These are phyloP conservation scores for Phaffia rhodozyma DNA, from an alignment of 1,284 basidiomycete genomes.

Conservation along the genomic window DNA sequence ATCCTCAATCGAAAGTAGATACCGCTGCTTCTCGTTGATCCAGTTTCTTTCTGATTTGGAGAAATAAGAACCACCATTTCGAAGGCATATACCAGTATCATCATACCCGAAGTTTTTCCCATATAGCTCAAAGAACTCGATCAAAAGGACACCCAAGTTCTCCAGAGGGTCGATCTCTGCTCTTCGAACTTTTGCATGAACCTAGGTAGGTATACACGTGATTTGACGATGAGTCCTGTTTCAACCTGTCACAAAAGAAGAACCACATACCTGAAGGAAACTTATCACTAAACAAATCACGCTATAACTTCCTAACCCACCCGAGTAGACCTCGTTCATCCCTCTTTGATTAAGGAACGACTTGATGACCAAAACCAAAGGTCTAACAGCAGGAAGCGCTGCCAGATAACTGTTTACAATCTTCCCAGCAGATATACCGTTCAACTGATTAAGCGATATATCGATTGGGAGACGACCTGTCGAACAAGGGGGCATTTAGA, in stretches of 20 bases:
- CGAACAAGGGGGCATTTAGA: not conserved
- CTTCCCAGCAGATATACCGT: constrained; percentile 66
- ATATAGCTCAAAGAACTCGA: constrained; percentile 96
- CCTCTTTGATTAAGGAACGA: constrained; percentile 76
- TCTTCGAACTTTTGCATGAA: constrained; percentile 86
- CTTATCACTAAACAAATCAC: constrained; percentile 86
- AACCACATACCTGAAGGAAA: constrained; percentile 62
- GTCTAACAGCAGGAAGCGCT: constrained; percentile 61
- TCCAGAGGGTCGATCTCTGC: constrained; percentile 73
- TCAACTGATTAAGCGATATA: constrained; percentile 77
- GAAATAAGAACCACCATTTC: constrained; percentile 73
- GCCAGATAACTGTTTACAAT: constrained; percentile 71
- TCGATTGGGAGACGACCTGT: constrained; percentile 71
- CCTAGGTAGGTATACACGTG: constrained; percentile 31
- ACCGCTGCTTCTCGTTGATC: constrained; percentile 49
- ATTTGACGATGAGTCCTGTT: not conserved
- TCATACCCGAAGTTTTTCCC: constrained; percentile 85
- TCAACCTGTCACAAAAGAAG: not conserved
- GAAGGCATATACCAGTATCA: constrained; percentile 77
- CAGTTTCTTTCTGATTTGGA: constrained; percentile 68
- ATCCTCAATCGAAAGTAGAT: constrained; percentile 79
- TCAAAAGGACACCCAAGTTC: constrained; percentile 80
- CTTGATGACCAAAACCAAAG: constrained; percentile 77
- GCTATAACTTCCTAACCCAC: constrained; percentile 86
- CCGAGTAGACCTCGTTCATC: constrained; percentile 95